These are phyloP conservation scores for Amylostereum areolatum DNA, from an alignment of 1,284 basidiomycete genomes.

Conservation along the genomic window DNA sequence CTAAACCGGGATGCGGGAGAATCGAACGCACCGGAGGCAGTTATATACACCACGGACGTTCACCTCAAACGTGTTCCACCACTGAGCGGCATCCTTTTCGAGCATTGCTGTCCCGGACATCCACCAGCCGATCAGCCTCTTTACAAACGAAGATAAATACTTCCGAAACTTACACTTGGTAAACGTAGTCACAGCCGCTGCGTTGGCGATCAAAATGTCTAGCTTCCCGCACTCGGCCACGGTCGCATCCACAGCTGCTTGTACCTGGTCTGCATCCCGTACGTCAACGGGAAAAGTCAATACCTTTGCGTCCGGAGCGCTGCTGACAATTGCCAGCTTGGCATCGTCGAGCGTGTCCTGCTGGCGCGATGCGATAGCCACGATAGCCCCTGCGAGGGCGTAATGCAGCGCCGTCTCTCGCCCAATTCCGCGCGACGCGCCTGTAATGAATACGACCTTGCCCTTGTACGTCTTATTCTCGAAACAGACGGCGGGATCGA, in stretches of 20 bases:
- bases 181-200: neutral
- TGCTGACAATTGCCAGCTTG: slow-evolving; percentile 4
- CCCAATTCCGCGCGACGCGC: slow-evolving; percentile 18
- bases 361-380: slow-evolving; percentile 3
- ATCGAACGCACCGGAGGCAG: neutral
- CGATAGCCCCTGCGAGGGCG: slow-evolving; percentile 6
- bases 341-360: slow-evolving; percentile 2
- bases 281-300: neutral
- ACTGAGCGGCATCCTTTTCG: neutral
- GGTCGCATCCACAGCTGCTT: slow-evolving; percentile 4
- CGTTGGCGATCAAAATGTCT: slow-evolving; percentile 11
- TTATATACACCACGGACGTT: neutral
- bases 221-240: slow-evolving; percentile 7
- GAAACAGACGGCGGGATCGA: neutral
- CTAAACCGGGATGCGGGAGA: no score
- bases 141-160: neutral
- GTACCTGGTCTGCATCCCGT: neutral
- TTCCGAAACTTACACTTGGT: neutral
- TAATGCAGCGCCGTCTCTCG: neutral
- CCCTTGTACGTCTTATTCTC: neutral
- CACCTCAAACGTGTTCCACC: neutral
- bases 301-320: neutral
- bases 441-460: slow-evolving; percentile 18
- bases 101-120: no score
- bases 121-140: no score